Percentiles rank a stretch among this genome's conserved stretches.
Conservation (phyloP, 1,139 yeast species). For the Saccharomycopsis phalli region DNA sequence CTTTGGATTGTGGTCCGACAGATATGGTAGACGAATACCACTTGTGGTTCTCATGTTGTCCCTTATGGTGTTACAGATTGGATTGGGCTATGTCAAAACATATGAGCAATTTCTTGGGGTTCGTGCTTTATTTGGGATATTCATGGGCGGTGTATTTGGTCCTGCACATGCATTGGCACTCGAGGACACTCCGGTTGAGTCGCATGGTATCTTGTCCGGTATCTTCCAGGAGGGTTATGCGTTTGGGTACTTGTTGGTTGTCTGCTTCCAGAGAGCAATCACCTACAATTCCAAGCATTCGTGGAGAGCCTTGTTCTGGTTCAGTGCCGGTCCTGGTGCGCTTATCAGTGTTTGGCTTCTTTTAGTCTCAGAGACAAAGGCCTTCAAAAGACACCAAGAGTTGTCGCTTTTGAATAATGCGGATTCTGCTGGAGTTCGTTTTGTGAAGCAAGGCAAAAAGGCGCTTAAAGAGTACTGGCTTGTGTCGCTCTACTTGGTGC, state of each 20-base stretch:
- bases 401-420: slow-evolving; percentile 22
- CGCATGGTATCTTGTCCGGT: slow-evolving; percentile 59
- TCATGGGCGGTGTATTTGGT: slow-evolving; percentile 69
- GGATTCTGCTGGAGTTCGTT: slow-evolving; percentile 21
- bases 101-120: slow-evolving; percentile 60
- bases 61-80: slow-evolving; percentile 55
- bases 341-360: slow-evolving; percentile 48
- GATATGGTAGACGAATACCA: slow-evolving; percentile 69
- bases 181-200: slow-evolving; percentile 57
- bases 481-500: slow-evolving; percentile 40
- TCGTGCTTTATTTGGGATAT: slow-evolving; percentile 59
- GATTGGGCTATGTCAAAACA: slow-evolving; percentile 62
- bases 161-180: slow-evolving; percentile 59
- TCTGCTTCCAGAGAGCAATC: slow-evolving; percentile 55
- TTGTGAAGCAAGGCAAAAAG: slow-evolving; percentile 22
- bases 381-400: slow-evolving; percentile 32
- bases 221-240: slow-evolving; percentile 68
- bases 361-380: slow-evolving; percentile 51
- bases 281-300: slow-evolving; percentile 42
- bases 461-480: slow-evolving; percentile 36
- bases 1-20: slow-evolving; percentile 60
- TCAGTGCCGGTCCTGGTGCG: slow-evolving; percentile 63
- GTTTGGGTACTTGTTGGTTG: slow-evolving; percentile 58
- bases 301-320: slow-evolving; percentile 80
- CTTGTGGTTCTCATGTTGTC: slow-evolving; percentile 43